Evolutionary conservation across 495 filamentous ascomycete genomes (phyloP), one percentile per base, ranked within the genome.

Genomic region (Achaetomiella virescens): DNA sequence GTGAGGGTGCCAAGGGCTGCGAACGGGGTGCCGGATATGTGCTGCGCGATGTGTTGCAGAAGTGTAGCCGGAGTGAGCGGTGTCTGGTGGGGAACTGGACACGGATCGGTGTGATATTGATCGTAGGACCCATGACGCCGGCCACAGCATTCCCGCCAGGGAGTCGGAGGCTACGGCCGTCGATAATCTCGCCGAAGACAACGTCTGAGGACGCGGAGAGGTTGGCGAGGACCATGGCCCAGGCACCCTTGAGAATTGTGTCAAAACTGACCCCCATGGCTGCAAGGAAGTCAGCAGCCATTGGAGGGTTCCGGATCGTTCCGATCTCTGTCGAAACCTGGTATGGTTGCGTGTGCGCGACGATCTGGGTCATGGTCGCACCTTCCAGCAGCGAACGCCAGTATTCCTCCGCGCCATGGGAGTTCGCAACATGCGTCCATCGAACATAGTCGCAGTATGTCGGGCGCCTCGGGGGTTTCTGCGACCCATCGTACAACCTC

Each of bases 161-260:
- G 0, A 76, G 66, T 14, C 61, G 64, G 6, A 74, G 53, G 50
- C 75, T 68, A 0, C 82, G 70, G 33, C 81, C 81, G 45, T 71
- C 74, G 22, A 78, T 64, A 12, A 76, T 53, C 52, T 77, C 70
- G n/a, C 76, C 76, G 48, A 78, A 78, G 14, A 77, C 71, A 15
- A 78, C 70, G 25, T 78, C 75, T 8, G 71, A 67, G 0, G 68
- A 71, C 4, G 64, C 71, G 1, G 72, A 74, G 12, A 77, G 56
- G n/a, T 61, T 73, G 5, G 71, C 73, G 25, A 78, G 68, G 0
- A 75, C 74, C 61, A 77, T 72, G 0, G 73, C 73, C 76, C 76
- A 78, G 1, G 75, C 73, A 1, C 64, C 67, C 50, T 75, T 77
- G 21, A 78, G 68, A 3, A 78, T 64, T 0, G 75, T 70, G 42